Evolutionary conservation across 352 stramenopile species (phyloP).

Genomic region (Globisporangium rhizosaccharum): DNA sequence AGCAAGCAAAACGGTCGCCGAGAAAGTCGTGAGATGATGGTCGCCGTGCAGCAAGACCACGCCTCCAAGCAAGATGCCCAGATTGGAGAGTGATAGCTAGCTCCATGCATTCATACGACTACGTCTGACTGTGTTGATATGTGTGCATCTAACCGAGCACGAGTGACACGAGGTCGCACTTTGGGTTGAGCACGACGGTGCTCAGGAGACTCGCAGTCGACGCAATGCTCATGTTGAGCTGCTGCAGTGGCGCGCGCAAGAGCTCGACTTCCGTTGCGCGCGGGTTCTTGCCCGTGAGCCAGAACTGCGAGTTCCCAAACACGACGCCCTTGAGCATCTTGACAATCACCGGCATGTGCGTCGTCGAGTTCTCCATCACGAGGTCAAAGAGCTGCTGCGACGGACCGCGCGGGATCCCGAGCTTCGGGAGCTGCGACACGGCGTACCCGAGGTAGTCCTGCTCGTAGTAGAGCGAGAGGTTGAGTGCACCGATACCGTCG

Average conservation of each 20-base stretch:
- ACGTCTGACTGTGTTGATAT: not conserved
- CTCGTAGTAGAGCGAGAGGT: conserved; percentile 63
- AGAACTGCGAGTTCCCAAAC: conserved; percentile 4
- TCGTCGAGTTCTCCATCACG: conserved; percentile 28
- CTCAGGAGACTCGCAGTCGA: conserved; percentile 15
- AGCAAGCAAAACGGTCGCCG: no score
- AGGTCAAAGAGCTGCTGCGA: conserved; percentile 45
- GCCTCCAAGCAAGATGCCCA: no score
- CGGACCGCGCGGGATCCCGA: conserved; percentile 44
- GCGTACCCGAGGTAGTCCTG: conserved; percentile 61
- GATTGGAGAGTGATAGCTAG: no score
- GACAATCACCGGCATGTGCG: conserved; percentile 17
- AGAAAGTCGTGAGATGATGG: not conserved
- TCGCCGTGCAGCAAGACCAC: no score
- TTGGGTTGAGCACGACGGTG: conserved; percentile 18
- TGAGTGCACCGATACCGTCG: conserved; percentile 47
- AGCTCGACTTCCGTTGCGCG: conserved; percentile 16
- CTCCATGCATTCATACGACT: not conserved
- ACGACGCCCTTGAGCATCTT: conserved; percentile 40
- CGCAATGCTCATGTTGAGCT: conserved; percentile 28
- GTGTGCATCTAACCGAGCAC: conserved; percentile 3
- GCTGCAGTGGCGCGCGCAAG: conserved; percentile 16
- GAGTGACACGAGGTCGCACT: conserved; percentile 19
- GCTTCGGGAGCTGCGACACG: conserved; percentile 30
- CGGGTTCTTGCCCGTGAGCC: conserved; percentile 20